These are phyloP conservation scores for Noccaea caerulescens DNA, from an alignment of 345 rosid genomes.

Conservation along the genomic window DNA sequence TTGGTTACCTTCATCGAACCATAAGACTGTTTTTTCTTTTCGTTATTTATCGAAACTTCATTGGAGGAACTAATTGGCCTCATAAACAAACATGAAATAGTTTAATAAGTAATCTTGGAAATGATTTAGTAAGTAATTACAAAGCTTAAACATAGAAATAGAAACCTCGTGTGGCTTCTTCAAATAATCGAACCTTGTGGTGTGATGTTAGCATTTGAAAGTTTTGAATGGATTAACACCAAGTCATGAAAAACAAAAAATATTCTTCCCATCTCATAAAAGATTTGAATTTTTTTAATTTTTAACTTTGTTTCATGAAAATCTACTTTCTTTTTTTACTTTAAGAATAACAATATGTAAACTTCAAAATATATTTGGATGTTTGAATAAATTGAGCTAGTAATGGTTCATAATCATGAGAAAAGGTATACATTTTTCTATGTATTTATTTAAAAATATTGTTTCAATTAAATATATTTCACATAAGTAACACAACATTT, in stretches of 20 bases:
- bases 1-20: no score
- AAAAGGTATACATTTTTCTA: background rate
- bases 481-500: background rate
- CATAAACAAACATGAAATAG: constrained; percentile 1
- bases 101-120: background rate
- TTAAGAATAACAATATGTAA: background rate
- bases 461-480: background rate
- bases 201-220: no score
- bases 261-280: background rate
- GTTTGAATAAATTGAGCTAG: background rate
- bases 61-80: constrained; percentile 14
- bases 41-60: background rate
- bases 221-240: no score
- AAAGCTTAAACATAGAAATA: no score
- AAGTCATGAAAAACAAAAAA: no score
- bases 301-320: background rate
- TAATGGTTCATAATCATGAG: background rate
- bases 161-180: no score
- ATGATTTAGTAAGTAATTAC: background rate
- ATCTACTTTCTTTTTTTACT: background rate
- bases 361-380: background rate
- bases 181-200: no score
- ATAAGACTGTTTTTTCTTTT: no score
- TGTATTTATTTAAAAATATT: background rate
- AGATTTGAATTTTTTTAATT: background rate